Conservation (phyloP, 495 filamentous ascomycete genomes). For the Trichoderma reesei region DNA sequence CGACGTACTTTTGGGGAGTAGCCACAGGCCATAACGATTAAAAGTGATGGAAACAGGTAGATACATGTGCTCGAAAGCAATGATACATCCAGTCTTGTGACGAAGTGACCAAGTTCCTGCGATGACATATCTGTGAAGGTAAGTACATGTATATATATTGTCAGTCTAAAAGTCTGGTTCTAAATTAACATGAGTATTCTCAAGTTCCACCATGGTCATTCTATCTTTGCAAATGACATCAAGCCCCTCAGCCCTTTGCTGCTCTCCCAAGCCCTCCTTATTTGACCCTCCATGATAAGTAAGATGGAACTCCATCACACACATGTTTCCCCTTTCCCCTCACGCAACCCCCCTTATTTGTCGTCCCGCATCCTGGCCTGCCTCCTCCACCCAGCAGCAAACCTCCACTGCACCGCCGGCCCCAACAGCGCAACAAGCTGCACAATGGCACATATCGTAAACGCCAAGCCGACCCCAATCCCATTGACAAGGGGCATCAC, state of each 20-base stretch:
- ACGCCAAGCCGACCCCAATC: slow-evolving; percentile 30
- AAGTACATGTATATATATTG: no score
- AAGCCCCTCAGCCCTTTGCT: no score
- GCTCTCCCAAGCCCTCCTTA: no score
- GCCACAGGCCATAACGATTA: slow-evolving; percentile 27
- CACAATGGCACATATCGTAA: slow-evolving; percentile 32
- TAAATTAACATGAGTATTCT: no score
- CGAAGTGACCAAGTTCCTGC: no score
- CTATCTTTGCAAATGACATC: no score
- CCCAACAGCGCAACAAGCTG: slow-evolving; percentile 30
- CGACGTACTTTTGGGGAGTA: slow-evolving; percentile 37
- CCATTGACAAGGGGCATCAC: slow-evolving; percentile 26
- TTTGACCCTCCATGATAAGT: no score
- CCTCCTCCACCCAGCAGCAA: slow-evolving; percentile 28
- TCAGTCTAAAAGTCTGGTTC: no score
- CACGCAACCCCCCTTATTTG: no score
- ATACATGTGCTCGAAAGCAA: neutral
- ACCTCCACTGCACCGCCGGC: slow-evolving; percentile 32
- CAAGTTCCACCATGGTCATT: no score
- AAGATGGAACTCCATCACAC: no score
- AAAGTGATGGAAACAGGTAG: neutral
- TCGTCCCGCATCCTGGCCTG: neutral
- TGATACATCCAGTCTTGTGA: neutral
- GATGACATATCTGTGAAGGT: no score
- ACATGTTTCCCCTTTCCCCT: neutral